Evolutionary conservation across 192 early-diverging fungal genomes (phyloP).

Genomic region (Chytriomyces sp.): DNA sequence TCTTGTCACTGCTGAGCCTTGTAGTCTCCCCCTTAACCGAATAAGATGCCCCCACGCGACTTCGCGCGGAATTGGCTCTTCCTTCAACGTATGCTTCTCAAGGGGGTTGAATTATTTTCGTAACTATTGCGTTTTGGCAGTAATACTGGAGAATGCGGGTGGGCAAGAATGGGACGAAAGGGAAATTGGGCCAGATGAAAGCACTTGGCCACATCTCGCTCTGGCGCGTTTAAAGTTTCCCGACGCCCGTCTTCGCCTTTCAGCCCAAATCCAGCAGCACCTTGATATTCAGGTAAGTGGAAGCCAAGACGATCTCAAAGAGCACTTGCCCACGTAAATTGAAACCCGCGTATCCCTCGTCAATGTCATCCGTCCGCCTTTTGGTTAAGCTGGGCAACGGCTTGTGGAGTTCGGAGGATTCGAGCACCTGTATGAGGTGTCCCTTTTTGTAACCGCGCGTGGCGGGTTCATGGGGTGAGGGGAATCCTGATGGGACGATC

Average conservation of each 20-base stretch:
- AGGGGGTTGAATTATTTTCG: conserved; percentile 97
- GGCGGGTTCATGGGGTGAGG: background rate
- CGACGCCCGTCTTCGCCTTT: conserved; percentile 98
- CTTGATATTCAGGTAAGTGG: conserved; percentile 96
- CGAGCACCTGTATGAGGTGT: conserved; percentile 52
- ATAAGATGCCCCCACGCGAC: conserved; percentile 49
- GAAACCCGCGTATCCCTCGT: conserved; percentile 58
- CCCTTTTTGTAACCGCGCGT: background rate
- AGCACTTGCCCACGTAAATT: conserved; percentile 57
- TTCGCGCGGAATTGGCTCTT: conserved; percentile 72
- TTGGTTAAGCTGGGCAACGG: conserved; percentile 33
- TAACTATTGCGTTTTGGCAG: conserved; percentile 57
- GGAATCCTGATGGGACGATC: conserved; percentile 56
- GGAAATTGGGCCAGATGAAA: too few relatives aligned
- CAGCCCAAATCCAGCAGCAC: conserved; percentile 94
- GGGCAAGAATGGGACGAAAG: conserved; percentile 23
- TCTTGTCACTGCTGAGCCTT: too few relatives aligned
- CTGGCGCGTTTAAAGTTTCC: conserved; percentile 97
- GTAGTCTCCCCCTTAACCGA: too few relatives aligned
- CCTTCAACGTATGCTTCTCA: conserved; percentile 92
- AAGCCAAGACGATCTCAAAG: conserved; percentile 70
- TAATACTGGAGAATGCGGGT: too few relatives aligned
- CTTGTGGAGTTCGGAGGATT: conserved; percentile 59
- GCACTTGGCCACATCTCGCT: conserved; percentile 80
- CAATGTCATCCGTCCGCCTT: conserved; percentile 52